Percentiles rank a stretch among this genome's conserved stretches.
Conservation (phyloP, 1,284 basidiomycete genomes). For the Rugosomyces carneus region DNA sequence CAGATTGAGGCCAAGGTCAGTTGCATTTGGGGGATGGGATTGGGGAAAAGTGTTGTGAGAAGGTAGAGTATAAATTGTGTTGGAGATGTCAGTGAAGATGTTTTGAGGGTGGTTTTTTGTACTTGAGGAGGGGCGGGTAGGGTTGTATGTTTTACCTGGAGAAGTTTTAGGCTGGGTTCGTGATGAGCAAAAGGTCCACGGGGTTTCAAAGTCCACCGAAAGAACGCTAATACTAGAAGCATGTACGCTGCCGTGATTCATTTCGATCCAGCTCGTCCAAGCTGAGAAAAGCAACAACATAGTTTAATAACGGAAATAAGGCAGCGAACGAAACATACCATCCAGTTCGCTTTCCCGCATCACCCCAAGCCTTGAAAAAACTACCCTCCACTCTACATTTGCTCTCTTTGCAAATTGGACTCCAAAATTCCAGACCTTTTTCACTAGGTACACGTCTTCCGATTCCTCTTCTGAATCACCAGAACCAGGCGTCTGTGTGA, state of each 20-base stretch:
- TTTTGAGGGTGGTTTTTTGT: conserved; percentile 21
- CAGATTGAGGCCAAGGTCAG: conserved; percentile 28
- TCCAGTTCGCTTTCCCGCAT: conserved; percentile 57
- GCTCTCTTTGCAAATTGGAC: conserved; percentile 52
- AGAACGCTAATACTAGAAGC: conserved; percentile 50
- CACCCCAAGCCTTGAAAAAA: conserved; percentile 59
- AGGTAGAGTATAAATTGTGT: conserved; percentile 45
- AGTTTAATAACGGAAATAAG: conserved; percentile 1
- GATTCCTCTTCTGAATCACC: conserved; percentile 20
- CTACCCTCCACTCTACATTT: conserved; percentile 74
- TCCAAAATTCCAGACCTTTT: conserved; percentile 64
- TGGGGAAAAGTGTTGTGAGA: conserved; percentile 35
- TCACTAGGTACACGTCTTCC: conserved; percentile 36
- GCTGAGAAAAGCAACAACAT: conserved; percentile 34
- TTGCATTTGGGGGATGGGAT: conserved; percentile 26
- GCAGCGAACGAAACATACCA: conserved; percentile 40
- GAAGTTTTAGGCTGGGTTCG: conserved; percentile 18
- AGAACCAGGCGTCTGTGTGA: conserved; percentile 38
- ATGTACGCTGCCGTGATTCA: conserved; percentile 30
- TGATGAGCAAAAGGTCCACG: conserved; percentile 41
- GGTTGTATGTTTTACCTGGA: conserved; percentile 14
- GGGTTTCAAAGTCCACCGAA: conserved; percentile 47
- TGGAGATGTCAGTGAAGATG: conserved; percentile 42
- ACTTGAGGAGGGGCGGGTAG: conserved; percentile 19
- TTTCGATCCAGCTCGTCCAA: conserved; percentile 53